Conservation (phyloP, 306 rosid genomes). For the Sphenostylis stenocarpa region DNA sequence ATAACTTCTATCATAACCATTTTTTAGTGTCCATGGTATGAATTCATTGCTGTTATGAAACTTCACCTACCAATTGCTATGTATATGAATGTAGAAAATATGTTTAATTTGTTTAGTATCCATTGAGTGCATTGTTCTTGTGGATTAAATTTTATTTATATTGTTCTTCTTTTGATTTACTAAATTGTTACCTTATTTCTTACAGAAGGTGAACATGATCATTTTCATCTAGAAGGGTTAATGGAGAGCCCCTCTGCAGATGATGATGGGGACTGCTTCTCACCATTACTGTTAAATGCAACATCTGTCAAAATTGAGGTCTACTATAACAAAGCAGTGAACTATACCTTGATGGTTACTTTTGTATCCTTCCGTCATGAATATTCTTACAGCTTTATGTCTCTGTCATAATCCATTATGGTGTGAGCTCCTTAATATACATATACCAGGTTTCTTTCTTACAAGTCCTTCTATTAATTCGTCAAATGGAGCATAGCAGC, state of each 20-base stretch:
- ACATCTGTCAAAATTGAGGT: conserved; percentile 86
- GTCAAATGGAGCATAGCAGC: conserved; percentile 98
- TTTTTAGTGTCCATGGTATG: background rate
- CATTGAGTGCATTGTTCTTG: background rate
- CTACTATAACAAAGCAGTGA: conserved; percentile 93
- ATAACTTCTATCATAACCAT: background rate
- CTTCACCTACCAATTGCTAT: background rate
- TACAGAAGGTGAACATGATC: conserved; percentile 66
- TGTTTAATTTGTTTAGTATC: background rate
- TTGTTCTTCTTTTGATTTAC: conserved; percentile 11
- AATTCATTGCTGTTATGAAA: background rate
- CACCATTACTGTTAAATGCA: conserved; percentile 77
- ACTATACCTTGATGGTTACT: conserved; percentile 96
- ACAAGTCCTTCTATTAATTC: conserved; percentile 89
- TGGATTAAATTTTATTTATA: background rate
- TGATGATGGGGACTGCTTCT: conserved; percentile 81
- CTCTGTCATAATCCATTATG: conserved; percentile 26
- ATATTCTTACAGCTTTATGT: conserved; percentile 6
- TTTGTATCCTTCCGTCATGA: conserved; percentile 78
- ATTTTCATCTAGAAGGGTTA: conserved; percentile 72
- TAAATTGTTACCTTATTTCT: conserved; percentile 30
- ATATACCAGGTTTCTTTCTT: conserved; percentile 76
- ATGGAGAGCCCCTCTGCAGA: conserved; percentile 92
- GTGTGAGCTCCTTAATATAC: conserved; percentile 55
- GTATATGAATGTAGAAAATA: background rate